Percentiles rank a stretch among this genome's conserved stretches.
phyloP scores from a whole-genome alignment of 495 filamentous ascomycete genomes.

The Symbiotaphrina buchneri region DNA sequence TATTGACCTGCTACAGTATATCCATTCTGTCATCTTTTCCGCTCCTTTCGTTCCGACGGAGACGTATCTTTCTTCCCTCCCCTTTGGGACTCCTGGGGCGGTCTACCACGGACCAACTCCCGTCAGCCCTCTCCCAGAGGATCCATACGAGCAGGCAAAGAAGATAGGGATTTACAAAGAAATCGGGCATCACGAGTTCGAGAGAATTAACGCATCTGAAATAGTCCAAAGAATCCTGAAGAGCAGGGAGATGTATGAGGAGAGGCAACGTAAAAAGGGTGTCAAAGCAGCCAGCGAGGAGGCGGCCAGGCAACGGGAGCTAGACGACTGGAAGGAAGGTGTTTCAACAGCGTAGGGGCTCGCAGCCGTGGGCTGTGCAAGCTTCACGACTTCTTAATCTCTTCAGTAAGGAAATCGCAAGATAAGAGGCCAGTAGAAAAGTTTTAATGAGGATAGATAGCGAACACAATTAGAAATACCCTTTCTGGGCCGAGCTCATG shows the following conservation, averaged over 20 bases:
- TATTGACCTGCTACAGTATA: slow-evolving; percentile 30
- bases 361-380: too few species aligned
- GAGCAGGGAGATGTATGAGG: slow-evolving; percentile 68
- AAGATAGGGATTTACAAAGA: slow-evolving; percentile 14
- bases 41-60: slow-evolving; percentile 68
- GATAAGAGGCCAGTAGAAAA: too few species aligned
- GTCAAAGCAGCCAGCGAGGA: slow-evolving; percentile 59
- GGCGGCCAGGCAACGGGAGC: slow-evolving; percentile 26
- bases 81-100: slow-evolving; percentile 48
- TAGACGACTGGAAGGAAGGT: slow-evolving; percentile 1
- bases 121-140: slow-evolving; percentile 70
- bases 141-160: slow-evolving; percentile 56
- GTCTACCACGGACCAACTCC: slow-evolving; percentile 92
- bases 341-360: not conserved
- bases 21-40: slow-evolving; percentile 69
- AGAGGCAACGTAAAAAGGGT: slow-evolving; percentile 69
- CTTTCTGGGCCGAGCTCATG: too few species aligned
- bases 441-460: too few species aligned
- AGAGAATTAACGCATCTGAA: slow-evolving; percentile 73
- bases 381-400: too few species aligned
- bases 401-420: too few species aligned
- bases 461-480: too few species aligned
- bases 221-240: slow-evolving; percentile 82
- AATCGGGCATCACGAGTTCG: slow-evolving; percentile 40
- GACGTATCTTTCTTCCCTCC: slow-evolving; percentile 50